phyloP scores from a whole-genome alignment of 495 filamentous ascomycete genomes.

The Neurospora sp. region DNA sequence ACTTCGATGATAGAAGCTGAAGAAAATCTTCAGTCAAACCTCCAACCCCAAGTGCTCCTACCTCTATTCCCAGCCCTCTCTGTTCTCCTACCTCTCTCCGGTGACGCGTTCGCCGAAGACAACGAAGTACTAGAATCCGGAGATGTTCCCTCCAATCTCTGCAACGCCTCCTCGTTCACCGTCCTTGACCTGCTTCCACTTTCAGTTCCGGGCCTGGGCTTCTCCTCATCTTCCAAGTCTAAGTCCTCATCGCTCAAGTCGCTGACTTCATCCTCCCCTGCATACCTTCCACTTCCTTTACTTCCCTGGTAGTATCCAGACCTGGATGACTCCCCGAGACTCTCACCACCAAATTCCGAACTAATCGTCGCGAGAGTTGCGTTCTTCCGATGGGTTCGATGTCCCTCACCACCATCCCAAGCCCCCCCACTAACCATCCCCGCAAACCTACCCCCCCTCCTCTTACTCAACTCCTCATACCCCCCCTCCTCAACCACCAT shows the following conservation, averaged over 20 bases:
- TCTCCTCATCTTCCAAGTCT: neutral
- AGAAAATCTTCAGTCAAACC: too few species aligned
- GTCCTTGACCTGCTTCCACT: too few species aligned
- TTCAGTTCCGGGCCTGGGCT: neutral
- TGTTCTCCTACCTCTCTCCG: neutral
- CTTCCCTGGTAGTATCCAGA: too few species aligned
- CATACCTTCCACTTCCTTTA: too few species aligned
- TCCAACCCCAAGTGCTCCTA: neutral
- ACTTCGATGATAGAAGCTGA: too few species aligned
- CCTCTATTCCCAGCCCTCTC: neutral
- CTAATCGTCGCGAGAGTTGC: neutral
- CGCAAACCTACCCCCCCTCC: constrained; percentile 23
- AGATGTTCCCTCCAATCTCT: neutral
- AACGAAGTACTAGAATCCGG: neutral
- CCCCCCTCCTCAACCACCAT: constrained; percentile 43
- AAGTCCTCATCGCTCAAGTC: neutral
- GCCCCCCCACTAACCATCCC: constrained; percentile 18
- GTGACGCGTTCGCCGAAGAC: neutral
- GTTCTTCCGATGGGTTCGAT: neutral
- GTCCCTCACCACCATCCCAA: neutral
- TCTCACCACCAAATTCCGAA: neutral
- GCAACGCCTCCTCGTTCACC: neutral
- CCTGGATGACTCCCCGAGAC: neutral
- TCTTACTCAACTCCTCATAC: neutral
- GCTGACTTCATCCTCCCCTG: neutral